Evolutionary conservation across 169 alveolate genomes (phyloP).

Genomic region (Hepatocystis sp.): DNA sequence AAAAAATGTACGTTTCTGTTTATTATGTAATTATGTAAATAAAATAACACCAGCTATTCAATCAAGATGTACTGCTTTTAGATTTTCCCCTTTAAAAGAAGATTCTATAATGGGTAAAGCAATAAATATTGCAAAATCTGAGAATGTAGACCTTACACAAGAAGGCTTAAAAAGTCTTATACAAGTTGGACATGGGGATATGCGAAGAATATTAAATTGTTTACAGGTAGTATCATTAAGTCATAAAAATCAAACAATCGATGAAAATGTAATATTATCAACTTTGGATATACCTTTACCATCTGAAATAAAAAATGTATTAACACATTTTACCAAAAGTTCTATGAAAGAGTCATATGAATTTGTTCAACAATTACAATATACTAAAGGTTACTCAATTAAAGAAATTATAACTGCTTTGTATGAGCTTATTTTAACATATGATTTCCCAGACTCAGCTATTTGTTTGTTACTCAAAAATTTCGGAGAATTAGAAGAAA

Average conservation of each 20-base stretch:
- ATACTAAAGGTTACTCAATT: conserved; percentile 90
- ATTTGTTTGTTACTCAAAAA: conserved; percentile 84
- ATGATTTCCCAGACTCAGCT: conserved; percentile 89
- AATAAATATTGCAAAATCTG: conserved; percentile 90
- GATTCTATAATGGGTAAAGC: conserved; percentile 88
- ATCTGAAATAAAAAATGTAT: conserved; percentile 86
- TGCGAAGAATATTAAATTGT: conserved; percentile 97
- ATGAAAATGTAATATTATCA: conserved; percentile 87
- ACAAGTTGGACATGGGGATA: conserved; percentile 97
- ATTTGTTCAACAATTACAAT: conserved; percentile 81
- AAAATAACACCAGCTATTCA: conserved; percentile 98
- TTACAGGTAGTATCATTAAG: conserved; percentile 93
- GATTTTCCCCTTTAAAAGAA: conserved; percentile 92
- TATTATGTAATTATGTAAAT: conserved; percentile 97
- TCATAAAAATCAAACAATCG: conserved; percentile 80
- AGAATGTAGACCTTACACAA: conserved; percentile 87
- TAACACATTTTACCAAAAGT: conserved; percentile 82
- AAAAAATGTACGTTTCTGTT: conserved; percentile 96
- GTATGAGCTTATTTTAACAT: conserved; percentile 84
- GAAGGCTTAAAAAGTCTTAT: conserved; percentile 91
- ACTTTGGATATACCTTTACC: conserved; percentile 93
- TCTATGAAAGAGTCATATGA: conserved; percentile 87
- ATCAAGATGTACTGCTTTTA: conserved; percentile 97
- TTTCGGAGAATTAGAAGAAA: conserved; percentile 89
- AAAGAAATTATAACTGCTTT: conserved; percentile 91